Conservation (phyloP, 306 rosid genomes). For the Styphnolobium japonicum region DNA sequence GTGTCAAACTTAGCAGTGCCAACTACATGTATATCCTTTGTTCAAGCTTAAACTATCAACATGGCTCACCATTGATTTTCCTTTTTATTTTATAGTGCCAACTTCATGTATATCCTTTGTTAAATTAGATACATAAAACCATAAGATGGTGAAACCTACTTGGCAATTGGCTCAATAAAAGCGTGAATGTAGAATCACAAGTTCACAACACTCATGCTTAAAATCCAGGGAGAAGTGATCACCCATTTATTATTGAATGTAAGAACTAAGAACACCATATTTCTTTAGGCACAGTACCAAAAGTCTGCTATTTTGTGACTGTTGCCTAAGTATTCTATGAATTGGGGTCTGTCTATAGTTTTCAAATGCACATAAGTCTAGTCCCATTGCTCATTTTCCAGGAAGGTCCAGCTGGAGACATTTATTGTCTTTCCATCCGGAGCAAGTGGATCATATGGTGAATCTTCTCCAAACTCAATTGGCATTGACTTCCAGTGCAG, state of each 20-base stretch:
- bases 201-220: not conserved
- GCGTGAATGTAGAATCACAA: not conserved
- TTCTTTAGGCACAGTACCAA: not conserved
- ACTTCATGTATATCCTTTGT: not conserved
- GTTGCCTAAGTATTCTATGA: not conserved
- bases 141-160: not conserved
- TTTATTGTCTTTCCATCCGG: slow-evolving; percentile 37
- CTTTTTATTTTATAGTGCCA: not conserved
- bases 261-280: not conserved
- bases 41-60: too few species aligned
- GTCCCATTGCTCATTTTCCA: slow-evolving; percentile 6
- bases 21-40: too few species aligned
- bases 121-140: not conserved
- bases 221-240: not conserved
- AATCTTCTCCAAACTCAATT: slow-evolving; percentile 52
- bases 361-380: not conserved
- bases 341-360: not conserved
- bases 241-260: not conserved
- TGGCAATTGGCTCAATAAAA: not conserved
- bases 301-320: not conserved
- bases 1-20: slow-evolving; percentile 13
- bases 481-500: slow-evolving; percentile 57
- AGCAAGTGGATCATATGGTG: slow-evolving; percentile 34
- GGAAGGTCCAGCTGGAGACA: not conserved
- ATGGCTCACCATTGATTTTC: too few species aligned